phyloP scores from a whole-genome alignment of 2,329 filamentous ascomycete species.

The Coniochaeta sp. region DNA sequence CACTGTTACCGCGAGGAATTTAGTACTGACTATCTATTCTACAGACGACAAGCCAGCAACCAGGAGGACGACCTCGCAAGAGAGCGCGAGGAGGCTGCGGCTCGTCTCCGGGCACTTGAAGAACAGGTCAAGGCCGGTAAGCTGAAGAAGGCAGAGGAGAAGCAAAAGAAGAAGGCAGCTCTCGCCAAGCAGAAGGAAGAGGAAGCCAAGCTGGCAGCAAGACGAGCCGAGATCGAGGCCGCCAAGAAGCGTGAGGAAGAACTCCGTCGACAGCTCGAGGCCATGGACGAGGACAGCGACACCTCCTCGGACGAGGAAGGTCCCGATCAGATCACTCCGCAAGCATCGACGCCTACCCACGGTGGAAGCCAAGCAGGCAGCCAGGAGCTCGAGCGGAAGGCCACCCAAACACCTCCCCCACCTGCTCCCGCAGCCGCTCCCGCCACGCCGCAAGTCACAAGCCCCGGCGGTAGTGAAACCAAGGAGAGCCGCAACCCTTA shows the following conservation, averaged over 20 bases:
- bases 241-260: slow-evolving; percentile 86
- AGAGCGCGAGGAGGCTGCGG: slow-evolving; percentile 74
- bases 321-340: slow-evolving; percentile 59
- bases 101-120: slow-evolving; percentile 81
- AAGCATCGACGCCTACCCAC: slow-evolving; percentile 51
- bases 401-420: slow-evolving; percentile 24
- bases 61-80: slow-evolving; percentile 75
- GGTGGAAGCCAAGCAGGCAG: slow-evolving; percentile 43
- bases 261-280: slow-evolving; percentile 78
- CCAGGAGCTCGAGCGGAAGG: slow-evolving; percentile 47
- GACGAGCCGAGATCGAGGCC: slow-evolving; percentile 86
- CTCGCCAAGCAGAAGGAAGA: slow-evolving; percentile 82
- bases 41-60: slow-evolving; percentile 63
- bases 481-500: slow-evolving; percentile 91
- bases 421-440: slow-evolving; percentile 36
- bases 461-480: slow-evolving; percentile 46
- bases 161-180: slow-evolving; percentile 83
- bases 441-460: slow-evolving; percentile 37
- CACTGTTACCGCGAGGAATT: no score
- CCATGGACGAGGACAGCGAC: slow-evolving; percentile 64
- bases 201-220: slow-evolving; percentile 74
- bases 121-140: slow-evolving; percentile 92
- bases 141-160: slow-evolving; percentile 93
- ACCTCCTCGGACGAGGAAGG: slow-evolving; percentile 79
- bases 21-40: not conserved